Evolutionary conservation across 495 filamentous ascomycete species (phyloP).

Genomic region (Stereocaulon alpinum): DNA sequence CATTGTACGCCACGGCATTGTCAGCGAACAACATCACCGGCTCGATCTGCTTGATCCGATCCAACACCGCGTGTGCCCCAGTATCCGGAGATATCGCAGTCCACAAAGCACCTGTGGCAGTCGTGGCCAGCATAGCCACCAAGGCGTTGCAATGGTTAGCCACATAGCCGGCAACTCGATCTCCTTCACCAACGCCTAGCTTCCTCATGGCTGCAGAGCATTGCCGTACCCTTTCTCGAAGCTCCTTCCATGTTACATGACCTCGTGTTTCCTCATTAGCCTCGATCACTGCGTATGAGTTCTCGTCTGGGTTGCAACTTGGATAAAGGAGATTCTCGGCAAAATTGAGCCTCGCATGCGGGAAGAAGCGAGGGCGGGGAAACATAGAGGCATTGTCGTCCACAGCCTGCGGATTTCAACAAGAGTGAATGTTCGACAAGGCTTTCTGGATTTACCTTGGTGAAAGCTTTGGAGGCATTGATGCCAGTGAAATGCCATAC

Average conservation of each 20-base stretch:
- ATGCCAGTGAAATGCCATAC: conserved; percentile 75
- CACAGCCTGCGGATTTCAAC: conserved; percentile 46
- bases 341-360: conserved; percentile 71
- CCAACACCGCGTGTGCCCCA: conserved; percentile 69
- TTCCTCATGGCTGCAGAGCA: conserved; percentile 62
- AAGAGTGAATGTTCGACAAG: conserved; percentile 2
- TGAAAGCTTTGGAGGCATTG: conserved; percentile 52
- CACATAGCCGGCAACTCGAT: conserved; percentile 74
- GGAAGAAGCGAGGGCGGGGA: conserved; percentile 76
- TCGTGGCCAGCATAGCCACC: conserved; percentile 74
- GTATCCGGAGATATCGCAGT: conserved; percentile 80
- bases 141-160: conserved; percentile 79
- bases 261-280: conserved; percentile 61
- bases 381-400: conserved; percentile 59
- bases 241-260: conserved; percentile 65
- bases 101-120: conserved; percentile 80
- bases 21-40: conserved; percentile 76
- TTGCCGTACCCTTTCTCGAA: conserved; percentile 63
- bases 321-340: conserved; percentile 88
- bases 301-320: conserved; percentile 43
- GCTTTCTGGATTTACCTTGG: conserved; percentile 37
- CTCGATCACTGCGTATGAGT: conserved; percentile 55
- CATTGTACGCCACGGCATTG: conserved; percentile 81
- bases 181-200: conserved; percentile 50
- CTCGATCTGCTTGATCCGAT: conserved; percentile 71